These are phyloP conservation scores for Colletotrichum incanum DNA, from an alignment of 2,329 filamentous ascomycete genomes.

Conservation along the genomic window DNA sequence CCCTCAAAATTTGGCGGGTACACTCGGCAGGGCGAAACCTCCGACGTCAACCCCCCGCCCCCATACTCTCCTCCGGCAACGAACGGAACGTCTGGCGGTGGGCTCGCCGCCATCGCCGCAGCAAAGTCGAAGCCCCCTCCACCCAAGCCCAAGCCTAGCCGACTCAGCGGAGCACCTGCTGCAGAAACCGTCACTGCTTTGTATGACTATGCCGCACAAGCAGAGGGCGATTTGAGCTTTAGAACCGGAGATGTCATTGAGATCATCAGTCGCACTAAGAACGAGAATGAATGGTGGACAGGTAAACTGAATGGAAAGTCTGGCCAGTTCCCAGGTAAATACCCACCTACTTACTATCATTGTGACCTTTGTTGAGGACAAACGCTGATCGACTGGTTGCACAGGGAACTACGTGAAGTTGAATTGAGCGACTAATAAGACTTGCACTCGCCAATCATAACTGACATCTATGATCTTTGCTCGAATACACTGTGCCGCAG, in stretches of 20 bases:
- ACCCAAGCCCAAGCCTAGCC: constrained; percentile 83
- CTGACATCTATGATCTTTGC: constrained; percentile 21
- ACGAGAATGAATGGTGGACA: constrained; percentile 98
- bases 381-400: constrained; percentile 46
- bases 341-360: no score
- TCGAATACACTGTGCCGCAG: constrained; percentile 32
- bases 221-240: constrained; percentile 94
- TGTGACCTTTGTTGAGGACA: not conserved
- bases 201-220: constrained; percentile 97
- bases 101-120: constrained; percentile 65
- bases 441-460: constrained; percentile 8
- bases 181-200: constrained; percentile 89
- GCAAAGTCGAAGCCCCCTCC: constrained; percentile 80
- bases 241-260: constrained; percentile 91
- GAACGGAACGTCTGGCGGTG: constrained; percentile 52
- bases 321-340: constrained; percentile 93
- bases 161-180: constrained; percentile 75
- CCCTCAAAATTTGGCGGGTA: constrained; percentile 54
- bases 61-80: constrained; percentile 73
- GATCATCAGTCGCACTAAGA: constrained; percentile 85
- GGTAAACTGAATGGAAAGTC: constrained; percentile 84
- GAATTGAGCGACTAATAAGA: constrained; percentile 52
- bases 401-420: constrained; percentile 68
- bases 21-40: constrained; percentile 58
- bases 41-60: constrained; percentile 74